Base-by-base conservation (phyloP, 208 protist genomes). In the Trichomonas vaginalis region DNA sequence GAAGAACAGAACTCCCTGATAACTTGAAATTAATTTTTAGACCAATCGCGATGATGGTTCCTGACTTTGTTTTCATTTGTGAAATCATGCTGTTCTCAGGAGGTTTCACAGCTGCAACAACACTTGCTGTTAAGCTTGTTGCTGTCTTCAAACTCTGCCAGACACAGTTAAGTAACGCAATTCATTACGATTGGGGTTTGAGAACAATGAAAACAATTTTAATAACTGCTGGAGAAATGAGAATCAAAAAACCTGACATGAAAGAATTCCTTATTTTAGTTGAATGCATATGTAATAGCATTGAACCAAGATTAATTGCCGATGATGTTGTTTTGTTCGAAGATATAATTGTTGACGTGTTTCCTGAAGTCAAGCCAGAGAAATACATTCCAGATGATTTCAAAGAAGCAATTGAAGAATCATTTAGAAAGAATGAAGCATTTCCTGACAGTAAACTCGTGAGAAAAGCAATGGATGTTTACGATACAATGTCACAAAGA, bases 151-250 rank as follows among this genome's bases (percentile, higher is more conserved):
- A 98, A 12, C 97, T 99, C 39, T 99, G 98, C 96, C 99, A 98
- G 35, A 98, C 99, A 97, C 98, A 99, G 97, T 97, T 99, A n/a
- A 97, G 96, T 48, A 47, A 96, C 21, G 98, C 99, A 97, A 98
- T 99, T 96, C 98, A 99, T 97, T 99, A 99, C 97, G 99, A 99
- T 97, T 99, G 99, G 96, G 99, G 98, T 87, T 99, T 99, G 98
- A 98, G 99, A 83, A 98, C 98, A 79, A 98, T 99, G 80, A 99
- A 99, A 97, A 99, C 98, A 0, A 98, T 99, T 95, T 99, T 99
- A 95, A 98, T 97, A 15, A 98, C 98, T n/a, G 98, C 98, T 6
- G 98, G 98, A 23, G 95, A 96, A 51, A 98, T 98, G 97, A 99
- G 99, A 97, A 97, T 98, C 35, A 98, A 98, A 96, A 79, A 98